Conservation (phyloP, 1,284 basidiomycete species). For the Baeospora myosura region DNA sequence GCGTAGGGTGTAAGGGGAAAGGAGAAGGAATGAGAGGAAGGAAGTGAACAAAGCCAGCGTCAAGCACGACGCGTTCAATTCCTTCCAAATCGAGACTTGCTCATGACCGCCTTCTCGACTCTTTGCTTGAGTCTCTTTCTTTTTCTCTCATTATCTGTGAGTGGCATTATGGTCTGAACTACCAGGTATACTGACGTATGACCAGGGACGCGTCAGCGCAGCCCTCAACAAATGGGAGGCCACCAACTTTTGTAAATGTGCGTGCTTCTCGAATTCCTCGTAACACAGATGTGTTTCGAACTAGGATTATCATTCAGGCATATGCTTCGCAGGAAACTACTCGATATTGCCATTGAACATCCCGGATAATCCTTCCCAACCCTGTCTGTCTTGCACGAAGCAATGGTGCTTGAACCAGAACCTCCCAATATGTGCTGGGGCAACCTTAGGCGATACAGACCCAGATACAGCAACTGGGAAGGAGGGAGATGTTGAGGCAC, state of each 20-base stretch:
- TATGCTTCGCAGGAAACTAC: conserved; percentile 85
- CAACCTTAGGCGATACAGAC: conserved; percentile 79
- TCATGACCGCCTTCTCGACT: no score
- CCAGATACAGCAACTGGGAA: conserved; percentile 92
- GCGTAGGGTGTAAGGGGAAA: conserved; percentile 5
- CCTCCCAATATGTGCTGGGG: conserved; percentile 78
- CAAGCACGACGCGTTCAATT: no score
- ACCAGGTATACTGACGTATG: no score
- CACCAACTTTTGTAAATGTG: conserved; percentile 79
- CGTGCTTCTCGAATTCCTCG: conserved; percentile 16
- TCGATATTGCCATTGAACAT: conserved; percentile 78
- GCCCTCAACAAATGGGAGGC: conserved; percentile 75
- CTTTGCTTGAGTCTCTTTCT: no score
- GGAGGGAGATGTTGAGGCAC: conserved; percentile 90
- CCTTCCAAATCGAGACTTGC: no score
- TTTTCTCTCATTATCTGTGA: no score
- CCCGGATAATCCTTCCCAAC: conserved; percentile 80
- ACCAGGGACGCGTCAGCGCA: no score
- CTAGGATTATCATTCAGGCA: conserved; percentile 45
- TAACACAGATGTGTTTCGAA: conserved; percentile 4
- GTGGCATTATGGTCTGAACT: no score
- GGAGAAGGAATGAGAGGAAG: conserved; percentile 1
- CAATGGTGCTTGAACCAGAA: conserved; percentile 95
- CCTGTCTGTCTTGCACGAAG: conserved; percentile 88
- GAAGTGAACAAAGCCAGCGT: no score